phyloP scores from a whole-genome alignment of 1,139 yeast genomes.

The Citeromyces hawaiiensis region DNA sequence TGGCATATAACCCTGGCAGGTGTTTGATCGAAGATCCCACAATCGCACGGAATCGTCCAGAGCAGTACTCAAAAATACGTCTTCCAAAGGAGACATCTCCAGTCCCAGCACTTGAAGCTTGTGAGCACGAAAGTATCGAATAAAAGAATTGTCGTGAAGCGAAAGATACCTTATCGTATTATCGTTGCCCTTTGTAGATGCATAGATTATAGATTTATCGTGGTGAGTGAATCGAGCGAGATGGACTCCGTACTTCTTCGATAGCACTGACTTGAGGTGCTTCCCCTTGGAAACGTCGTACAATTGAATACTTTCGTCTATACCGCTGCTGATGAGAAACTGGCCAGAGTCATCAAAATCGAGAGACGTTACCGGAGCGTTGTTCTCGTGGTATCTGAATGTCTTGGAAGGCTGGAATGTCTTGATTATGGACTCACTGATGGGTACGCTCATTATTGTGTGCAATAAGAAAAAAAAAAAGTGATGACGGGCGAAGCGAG shows the following conservation, averaged over 20 bases:
- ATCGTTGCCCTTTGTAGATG: constrained; percentile 59
- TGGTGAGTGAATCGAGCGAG: constrained; percentile 76
- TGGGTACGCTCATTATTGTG: constrained; percentile 7
- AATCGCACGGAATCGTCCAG: constrained; percentile 68
- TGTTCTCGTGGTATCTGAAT: constrained; percentile 41
- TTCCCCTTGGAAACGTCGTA: constrained; percentile 69
- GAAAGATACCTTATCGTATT: constrained; percentile 68
- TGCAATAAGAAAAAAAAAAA: too few relatives aligned
- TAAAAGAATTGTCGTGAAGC: constrained; percentile 62
- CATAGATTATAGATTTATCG: constrained; percentile 57
- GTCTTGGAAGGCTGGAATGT: constrained; percentile 44
- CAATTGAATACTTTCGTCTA: constrained; percentile 73
- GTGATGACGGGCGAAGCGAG: too few relatives aligned
- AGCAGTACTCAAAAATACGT: constrained; percentile 56
- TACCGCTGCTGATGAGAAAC: constrained; percentile 62
- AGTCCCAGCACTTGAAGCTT: constrained; percentile 57
- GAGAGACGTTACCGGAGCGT: constrained; percentile 59
- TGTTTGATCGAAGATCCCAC: constrained; percentile 70
- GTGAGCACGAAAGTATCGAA: constrained; percentile 84
- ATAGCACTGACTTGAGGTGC: constrained; percentile 50
- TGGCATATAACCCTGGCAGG: constrained; percentile 50
- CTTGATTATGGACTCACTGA: constrained; percentile 29
- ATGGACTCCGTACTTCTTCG: constrained; percentile 89
- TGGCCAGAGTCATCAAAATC: constrained; percentile 84
- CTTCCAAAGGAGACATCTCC: constrained; percentile 64